Percentiles rank a stretch among this genome's conserved stretches.
These are phyloP conservation scores for Candida verbasci DNA, from an alignment of 805 yeast species.

Conservation along the genomic window DNA sequence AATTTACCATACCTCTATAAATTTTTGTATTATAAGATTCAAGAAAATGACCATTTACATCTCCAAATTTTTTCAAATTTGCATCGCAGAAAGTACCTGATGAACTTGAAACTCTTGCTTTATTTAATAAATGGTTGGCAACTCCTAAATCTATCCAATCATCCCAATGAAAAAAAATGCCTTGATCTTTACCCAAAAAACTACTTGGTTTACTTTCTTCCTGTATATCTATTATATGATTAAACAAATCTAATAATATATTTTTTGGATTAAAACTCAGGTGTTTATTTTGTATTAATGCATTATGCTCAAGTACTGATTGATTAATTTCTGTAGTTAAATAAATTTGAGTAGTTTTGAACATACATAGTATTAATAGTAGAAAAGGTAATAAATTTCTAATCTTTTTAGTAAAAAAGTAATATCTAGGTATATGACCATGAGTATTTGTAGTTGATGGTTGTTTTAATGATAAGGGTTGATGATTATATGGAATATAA, in stretches of 20 bases:
- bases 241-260: conserved; percentile 10
- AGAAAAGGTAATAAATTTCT: conserved; percentile 1
- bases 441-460: neutral
- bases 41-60: conserved; percentile 29
- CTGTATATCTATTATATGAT: conserved; percentile 7
- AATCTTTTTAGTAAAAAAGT: conserved; percentile 1
- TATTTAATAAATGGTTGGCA: conserved; percentile 16
- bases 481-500: neutral
- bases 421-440: conserved; percentile 3
- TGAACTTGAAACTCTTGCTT: conserved; percentile 11
- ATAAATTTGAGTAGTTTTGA: conserved; percentile 1
- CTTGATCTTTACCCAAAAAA: conserved; percentile 11
- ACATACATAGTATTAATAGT: conserved; percentile 2
- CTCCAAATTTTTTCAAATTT: conserved; percentile 16
- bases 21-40: conserved; percentile 31
- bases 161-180: conserved; percentile 38
- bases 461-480: neutral
- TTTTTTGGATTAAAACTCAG: conserved; percentile 24
- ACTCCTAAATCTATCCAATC: conserved; percentile 32
- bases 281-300: conserved; percentile 19
- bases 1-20: conserved; percentile 28
- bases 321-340: conserved; percentile 16
- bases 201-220: neutral
- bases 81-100: conserved; percentile 22
- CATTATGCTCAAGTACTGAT: conserved; percentile 16